A percentile compares a stretch with the other conserved stretches of the same genome.
Evolutionary conservation across 345 rosid species (phyloP).

Genomic region (Combretum micranthum): DNA sequence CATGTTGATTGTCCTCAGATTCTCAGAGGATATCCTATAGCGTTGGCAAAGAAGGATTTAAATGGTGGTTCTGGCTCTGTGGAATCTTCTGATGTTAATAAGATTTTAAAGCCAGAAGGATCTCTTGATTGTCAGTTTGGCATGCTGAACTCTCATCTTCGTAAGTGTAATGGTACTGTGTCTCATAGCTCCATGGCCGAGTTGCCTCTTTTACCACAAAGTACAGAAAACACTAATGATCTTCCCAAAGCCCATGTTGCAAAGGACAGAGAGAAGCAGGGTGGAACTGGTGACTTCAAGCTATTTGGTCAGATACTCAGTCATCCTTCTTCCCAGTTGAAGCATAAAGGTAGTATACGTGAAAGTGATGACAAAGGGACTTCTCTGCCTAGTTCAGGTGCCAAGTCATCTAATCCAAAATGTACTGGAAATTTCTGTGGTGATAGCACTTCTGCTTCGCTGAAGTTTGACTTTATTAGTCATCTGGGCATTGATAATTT

Average conservation of each 20-base stretch:
- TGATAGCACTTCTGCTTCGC: slow-evolving; percentile 19
- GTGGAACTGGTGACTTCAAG: slow-evolving; percentile 66
- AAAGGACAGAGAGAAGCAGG: slow-evolving; percentile 41
- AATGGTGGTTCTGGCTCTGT: slow-evolving; percentile 33
- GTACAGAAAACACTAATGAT: slow-evolving; percentile 26
- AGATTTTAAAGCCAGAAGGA: slow-evolving; percentile 19
- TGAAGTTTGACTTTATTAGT: slow-evolving; percentile 42
- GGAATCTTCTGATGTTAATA: slow-evolving; percentile 31
- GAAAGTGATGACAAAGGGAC: slow-evolving; percentile 33
- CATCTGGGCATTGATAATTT: slow-evolving; percentile 44
- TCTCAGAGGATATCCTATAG: slow-evolving; percentile 34
- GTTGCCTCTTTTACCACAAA: slow-evolving; percentile 30
- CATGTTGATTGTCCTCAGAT: slow-evolving; percentile 28
- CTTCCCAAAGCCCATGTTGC: slow-evolving; percentile 25
- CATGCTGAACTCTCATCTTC: slow-evolving; percentile 37
- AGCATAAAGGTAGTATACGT: slow-evolving; percentile 11
- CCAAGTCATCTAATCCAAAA: slow-evolving; percentile 34
- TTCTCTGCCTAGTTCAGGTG: slow-evolving; percentile 20
- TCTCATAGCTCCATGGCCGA: slow-evolving; percentile 23
- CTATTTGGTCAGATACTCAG: slow-evolving; percentile 80
- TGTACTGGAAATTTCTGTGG: slow-evolving; percentile 24
- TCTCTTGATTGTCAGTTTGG: slow-evolving; percentile 12
- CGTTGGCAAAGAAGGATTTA: slow-evolving; percentile 36
- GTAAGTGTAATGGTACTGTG: slow-evolving; percentile 39
- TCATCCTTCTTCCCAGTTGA: slow-evolving; percentile 25